Conservation (phyloP, 179 eudicot genomes). For the Actinidia arguta region DNA sequence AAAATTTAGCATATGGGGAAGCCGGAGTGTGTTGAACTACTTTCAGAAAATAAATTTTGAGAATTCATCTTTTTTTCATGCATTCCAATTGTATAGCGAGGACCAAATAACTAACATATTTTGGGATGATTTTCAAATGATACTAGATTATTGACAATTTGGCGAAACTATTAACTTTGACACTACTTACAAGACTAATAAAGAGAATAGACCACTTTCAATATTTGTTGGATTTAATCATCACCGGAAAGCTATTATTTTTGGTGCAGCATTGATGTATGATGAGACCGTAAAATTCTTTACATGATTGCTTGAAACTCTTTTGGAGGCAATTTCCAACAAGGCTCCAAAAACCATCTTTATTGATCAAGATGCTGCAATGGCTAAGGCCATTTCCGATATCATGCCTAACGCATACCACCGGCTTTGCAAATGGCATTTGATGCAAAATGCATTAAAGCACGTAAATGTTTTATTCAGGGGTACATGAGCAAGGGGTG, state of each 20-base stretch:
- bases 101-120: conserved; percentile 2
- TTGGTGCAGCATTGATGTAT: conserved; percentile 4
- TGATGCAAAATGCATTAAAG: too few species aligned
- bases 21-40: too few species aligned
- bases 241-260: conserved; percentile 8
- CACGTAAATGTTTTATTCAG: too few species aligned
- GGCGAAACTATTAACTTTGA: conserved; percentile 18
- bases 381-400: conserved; percentile 14
- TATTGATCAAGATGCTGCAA: conserved; percentile 13
- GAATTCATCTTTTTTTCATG: too few species aligned
- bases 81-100: neutral
- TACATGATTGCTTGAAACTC: conserved; percentile 13
- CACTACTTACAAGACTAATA: conserved; percentile 16
- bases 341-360: conserved; percentile 6
- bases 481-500: too few species aligned
- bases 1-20: neutral
- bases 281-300: conserved; percentile 8
- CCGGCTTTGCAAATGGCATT: too few species aligned
- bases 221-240: conserved; percentile 17
- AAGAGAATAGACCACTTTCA: conserved; percentile 7
- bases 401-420: too few species aligned
- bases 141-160: conserved; percentile 5
- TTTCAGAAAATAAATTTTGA: too few species aligned
- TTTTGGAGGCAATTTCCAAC: neutral
- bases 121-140: conserved; percentile 18